A percentile compares a stretch with the other conserved stretches of the same genome.
These are phyloP conservation scores for Trebouxiophyceae sp. DNA, from an alignment of 163 green algal species.

Conservation along the genomic window DNA sequence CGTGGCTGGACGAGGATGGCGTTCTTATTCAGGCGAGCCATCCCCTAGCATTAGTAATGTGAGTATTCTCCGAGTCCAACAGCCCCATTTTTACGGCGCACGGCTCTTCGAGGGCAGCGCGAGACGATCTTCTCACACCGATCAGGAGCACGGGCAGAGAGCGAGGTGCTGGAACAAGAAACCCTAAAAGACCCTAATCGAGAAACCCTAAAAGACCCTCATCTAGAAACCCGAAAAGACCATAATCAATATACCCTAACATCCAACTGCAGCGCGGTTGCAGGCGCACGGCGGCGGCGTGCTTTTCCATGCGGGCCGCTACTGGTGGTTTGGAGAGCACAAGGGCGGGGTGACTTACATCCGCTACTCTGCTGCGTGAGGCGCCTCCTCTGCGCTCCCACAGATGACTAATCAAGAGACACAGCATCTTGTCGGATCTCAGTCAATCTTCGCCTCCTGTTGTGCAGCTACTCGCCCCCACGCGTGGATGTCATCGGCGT, in stretches of 20 bases:
- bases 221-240: too few species aligned
- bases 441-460: not conserved
- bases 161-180: not conserved
- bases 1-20: constrained; percentile 12
- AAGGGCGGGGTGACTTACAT: constrained; percentile 27
- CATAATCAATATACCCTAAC: not conserved
- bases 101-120: too few species aligned
- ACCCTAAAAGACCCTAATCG: too few species aligned
- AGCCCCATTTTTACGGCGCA: too few species aligned
- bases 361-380: constrained; percentile 7
- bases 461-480: constrained; percentile 14
- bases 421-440: not conserved
- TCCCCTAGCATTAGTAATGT: not conserved
- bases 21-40: constrained; percentile 5
- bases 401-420: too few species aligned
- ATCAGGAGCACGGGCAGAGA: not conserved
- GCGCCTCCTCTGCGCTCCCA: not conserved
- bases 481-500: constrained; percentile 35
- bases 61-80: not conserved
- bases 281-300: constrained; percentile 35
- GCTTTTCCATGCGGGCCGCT: constrained; percentile 21
- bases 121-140: not conserved
- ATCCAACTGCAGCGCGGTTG: not conserved
- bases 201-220: too few species aligned
- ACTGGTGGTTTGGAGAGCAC: constrained; percentile 42